Conservation (phyloP, 306 rosid genomes). For the Vigna mungo region DNA sequence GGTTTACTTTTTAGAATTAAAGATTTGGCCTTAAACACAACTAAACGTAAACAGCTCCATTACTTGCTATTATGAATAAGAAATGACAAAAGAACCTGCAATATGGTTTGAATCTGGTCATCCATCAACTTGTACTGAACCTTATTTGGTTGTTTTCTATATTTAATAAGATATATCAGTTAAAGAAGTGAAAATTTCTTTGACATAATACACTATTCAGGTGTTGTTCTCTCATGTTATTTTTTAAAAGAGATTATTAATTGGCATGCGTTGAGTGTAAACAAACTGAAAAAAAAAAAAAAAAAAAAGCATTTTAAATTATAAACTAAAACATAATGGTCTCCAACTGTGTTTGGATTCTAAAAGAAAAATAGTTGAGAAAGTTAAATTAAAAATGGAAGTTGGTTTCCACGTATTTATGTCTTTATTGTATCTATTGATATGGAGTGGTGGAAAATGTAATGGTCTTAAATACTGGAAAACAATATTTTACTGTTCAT, state of each 20-base stretch:
- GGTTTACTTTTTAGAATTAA: slow-evolving; percentile 18
- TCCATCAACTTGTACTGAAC: too few species aligned
- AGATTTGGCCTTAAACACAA: neutral
- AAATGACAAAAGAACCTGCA: neutral
- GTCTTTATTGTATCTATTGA: too few species aligned
- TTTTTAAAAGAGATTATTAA: neutral
- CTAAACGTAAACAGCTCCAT: neutral
- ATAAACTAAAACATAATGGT: too few species aligned
- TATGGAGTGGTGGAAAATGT: too few species aligned
- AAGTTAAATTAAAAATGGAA: too few species aligned
- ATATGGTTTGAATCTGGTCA: neutral
- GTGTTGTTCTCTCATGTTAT: neutral
- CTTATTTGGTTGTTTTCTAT: neutral
- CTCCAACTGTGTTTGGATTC: too few species aligned
- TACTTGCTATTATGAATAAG: neutral
- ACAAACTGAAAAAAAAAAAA: too few species aligned
- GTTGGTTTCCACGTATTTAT: too few species aligned
- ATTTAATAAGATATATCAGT: neutral
- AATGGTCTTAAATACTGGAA: too few species aligned
- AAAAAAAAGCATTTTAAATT: too few species aligned
- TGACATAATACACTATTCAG: neutral
- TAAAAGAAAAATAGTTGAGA: too few species aligned
- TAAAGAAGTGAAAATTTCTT: neutral
- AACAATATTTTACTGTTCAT: too few species aligned
- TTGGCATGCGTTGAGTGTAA: neutral